Evolutionary conservation across 129 eudicot genomes (phyloP).

Genomic region (Flaveria linearis): DNA sequence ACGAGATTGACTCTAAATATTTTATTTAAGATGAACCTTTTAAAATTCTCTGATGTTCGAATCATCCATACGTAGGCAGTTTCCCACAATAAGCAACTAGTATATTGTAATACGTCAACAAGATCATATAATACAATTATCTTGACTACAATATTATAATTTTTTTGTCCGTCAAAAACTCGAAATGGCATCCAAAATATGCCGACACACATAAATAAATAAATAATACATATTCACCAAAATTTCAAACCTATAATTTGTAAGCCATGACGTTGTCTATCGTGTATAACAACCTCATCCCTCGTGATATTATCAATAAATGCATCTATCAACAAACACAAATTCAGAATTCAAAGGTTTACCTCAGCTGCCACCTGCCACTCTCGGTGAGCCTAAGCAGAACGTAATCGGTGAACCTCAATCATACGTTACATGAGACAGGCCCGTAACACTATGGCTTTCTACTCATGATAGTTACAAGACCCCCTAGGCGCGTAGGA

Average conservation of each 20-base stretch:
- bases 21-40: background rate
- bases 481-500: background rate
- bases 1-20: background rate
- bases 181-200: background rate
- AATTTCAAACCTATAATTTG: slow-evolving; percentile 19
- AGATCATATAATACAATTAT: slow-evolving; percentile 11
- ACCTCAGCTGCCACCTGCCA: background rate
- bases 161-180: background rate
- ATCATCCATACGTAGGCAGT: background rate
- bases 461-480: slow-evolving; percentile 4
- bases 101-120: background rate
- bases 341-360: slow-evolving; percentile 20
- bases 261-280: slow-evolving; percentile 24
- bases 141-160: slow-evolving; percentile 1
- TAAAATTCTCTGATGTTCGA: background rate
- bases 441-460: background rate
- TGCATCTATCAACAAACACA: background rate
- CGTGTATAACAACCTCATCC: slow-evolving; percentile 1
- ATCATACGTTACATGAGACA: background rate
- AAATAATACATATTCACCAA: slow-evolving; percentile 5
- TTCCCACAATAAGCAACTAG: background rate
- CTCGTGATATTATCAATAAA: slow-evolving; percentile 10
- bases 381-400: background rate
- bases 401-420: background rate
- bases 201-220: background rate